A percentile compares a stretch with the other conserved stretches of the same genome.
phyloP scores from a whole-genome alignment of 1,284 basidiomycete species.

The Trichosporon sp. region DNA sequence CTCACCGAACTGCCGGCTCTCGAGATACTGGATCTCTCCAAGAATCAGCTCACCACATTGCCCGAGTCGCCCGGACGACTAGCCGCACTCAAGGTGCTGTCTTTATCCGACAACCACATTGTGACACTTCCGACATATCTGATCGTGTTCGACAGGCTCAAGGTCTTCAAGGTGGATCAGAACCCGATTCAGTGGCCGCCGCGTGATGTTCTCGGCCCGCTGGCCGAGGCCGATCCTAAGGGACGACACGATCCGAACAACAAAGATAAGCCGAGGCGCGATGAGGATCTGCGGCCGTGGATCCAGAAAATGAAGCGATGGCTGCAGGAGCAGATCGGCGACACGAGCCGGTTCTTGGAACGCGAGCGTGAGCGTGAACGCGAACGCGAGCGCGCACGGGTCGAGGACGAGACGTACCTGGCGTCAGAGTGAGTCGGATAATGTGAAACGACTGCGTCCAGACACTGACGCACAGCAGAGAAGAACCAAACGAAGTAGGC shows the following conservation, averaged over 20 bases:
- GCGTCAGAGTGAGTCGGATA: conserved; percentile 36
- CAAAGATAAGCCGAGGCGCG: conserved; percentile 28
- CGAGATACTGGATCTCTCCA: conserved; percentile 90
- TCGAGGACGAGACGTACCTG: conserved; percentile 23
- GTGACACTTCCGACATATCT: conserved; percentile 73
- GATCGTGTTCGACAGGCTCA: conserved; percentile 64
- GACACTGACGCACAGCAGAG: not conserved
- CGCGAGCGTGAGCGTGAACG: not conserved
- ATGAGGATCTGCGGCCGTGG: conserved; percentile 64
- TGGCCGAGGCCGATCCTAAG: conserved; percentile 8
- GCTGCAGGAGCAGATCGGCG: conserved; percentile 35
- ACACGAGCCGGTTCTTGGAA: conserved; percentile 1
- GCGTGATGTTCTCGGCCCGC: conserved; percentile 14
- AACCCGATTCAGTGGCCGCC: conserved; percentile 89
- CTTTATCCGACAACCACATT: conserved; percentile 78
- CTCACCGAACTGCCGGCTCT: conserved; percentile 77
- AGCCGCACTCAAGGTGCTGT: conserved; percentile 78
- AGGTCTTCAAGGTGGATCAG: conserved; percentile 78
- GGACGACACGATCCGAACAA: not conserved
- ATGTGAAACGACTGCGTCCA: conserved; percentile 3
- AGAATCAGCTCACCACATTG: conserved; percentile 79
- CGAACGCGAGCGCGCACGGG: not conserved
- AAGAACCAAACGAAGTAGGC: not conserved
- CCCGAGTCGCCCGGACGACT: conserved; percentile 77
- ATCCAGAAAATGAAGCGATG: conserved; percentile 66